These are phyloP conservation scores for Ascochyta fabae DNA, from an alignment of 2,329 filamentous ascomycete species.

Conservation along the genomic window DNA sequence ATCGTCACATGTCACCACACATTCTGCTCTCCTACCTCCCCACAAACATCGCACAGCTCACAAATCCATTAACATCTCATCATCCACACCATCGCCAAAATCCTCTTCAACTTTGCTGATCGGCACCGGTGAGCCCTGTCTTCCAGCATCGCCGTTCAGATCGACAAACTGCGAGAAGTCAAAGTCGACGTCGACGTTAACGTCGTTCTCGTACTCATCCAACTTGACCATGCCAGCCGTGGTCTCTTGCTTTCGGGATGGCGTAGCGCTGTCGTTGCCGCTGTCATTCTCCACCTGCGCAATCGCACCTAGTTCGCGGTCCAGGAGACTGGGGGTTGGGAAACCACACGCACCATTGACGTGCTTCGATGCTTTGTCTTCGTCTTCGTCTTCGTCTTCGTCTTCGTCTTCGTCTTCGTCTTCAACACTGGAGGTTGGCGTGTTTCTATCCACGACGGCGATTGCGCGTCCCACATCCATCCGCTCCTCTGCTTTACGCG, in stretches of 20 bases:
- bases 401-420: not conserved
- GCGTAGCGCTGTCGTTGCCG: not conserved
- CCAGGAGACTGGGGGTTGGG: not conserved
- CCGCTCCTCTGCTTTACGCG: slow-evolving; percentile 4
- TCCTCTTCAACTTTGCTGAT: slow-evolving; percentile 2
- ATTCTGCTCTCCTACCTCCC: not conserved
- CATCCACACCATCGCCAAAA: slow-evolving; percentile 21
- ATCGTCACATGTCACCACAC: not conserved
- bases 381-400: not conserved
- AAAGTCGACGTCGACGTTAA: not conserved
- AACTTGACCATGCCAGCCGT: not conserved
- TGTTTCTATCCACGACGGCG: not conserved
- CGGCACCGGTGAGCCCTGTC: not conserved
- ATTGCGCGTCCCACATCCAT: not conserved
- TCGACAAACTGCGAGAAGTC: slow-evolving; percentile 1
- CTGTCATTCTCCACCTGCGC: not conserved
- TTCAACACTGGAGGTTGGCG: not conserved
- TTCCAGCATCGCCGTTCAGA: not conserved
- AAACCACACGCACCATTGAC: too few species aligned
- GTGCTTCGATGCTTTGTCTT: too few species aligned
- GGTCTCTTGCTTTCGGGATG: not conserved
- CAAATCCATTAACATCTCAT: slow-evolving; percentile 38
- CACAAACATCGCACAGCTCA: not conserved
- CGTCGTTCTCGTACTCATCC: not conserved
- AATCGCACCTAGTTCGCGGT: not conserved